Percentiles rank a stretch among this genome's conserved stretches.
phyloP scores from a whole-genome alignment of 148 eudicot species.

The Rhododendron ferrugineum region DNA sequence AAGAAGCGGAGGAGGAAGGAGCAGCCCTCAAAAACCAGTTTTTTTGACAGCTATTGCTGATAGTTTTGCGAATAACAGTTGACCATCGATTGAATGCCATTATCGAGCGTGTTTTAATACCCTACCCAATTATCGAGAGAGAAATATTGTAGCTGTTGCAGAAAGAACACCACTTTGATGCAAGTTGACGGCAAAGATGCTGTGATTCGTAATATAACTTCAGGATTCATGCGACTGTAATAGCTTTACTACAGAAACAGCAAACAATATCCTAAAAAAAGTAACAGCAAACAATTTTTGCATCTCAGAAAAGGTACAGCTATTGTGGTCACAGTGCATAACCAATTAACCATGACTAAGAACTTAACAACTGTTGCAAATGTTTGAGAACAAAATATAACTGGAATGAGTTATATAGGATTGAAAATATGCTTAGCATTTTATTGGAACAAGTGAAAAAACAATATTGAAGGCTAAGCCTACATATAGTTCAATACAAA shows the following conservation, averaged over 20 bases:
- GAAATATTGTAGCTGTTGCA: background rate
- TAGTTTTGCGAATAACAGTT: conserved; percentile 10
- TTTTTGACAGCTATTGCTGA: conserved; percentile 10
- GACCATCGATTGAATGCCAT: conserved; percentile 24
- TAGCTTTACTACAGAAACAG: background rate
- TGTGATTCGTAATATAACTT: background rate
- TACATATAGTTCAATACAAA: background rate
- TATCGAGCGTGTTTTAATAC: background rate
- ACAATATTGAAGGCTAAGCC: no score
- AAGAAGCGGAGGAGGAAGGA: conserved; percentile 4
- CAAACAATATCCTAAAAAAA: background rate
- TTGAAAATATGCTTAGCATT: background rate
- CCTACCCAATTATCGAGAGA: background rate
- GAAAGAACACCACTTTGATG: background rate
- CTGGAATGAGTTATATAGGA: background rate
- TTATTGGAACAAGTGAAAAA: background rate
- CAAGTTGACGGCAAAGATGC: background rate
- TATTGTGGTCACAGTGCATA: background rate
- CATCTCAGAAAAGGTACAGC: background rate
- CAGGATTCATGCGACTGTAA: background rate
- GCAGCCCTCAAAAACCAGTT: conserved; percentile 9
- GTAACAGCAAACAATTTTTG: background rate
- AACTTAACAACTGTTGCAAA: background rate
- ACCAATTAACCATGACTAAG: background rate
- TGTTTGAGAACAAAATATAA: background rate